Conservation (phyloP, 306 rosid species). For the Rosa lucieae region DNA sequence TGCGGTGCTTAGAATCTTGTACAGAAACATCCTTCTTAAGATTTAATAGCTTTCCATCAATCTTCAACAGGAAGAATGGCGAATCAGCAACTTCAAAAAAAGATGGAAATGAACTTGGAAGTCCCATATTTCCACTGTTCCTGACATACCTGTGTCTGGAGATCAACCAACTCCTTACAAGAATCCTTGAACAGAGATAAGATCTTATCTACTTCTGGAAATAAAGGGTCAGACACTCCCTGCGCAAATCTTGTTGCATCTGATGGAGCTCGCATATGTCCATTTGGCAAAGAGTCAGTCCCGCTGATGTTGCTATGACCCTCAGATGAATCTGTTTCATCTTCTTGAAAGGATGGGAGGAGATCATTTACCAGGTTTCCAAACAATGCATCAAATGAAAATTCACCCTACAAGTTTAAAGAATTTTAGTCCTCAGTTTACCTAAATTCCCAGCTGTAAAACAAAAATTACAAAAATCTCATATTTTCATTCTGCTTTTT, state of each 20-base stretch:
- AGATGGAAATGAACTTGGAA: background rate
- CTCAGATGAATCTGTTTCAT: slow-evolving; percentile 64
- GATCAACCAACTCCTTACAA: slow-evolving; percentile 86
- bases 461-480: background rate
- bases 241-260: slow-evolving; percentile 62
- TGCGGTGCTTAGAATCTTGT: slow-evolving; percentile 93
- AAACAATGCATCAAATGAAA: slow-evolving; percentile 90
- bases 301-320: slow-evolving; percentile 41
- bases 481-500: background rate
- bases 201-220: slow-evolving; percentile 89
- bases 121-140: slow-evolving; percentile 7
- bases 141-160: slow-evolving; percentile 73
- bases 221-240: slow-evolving; percentile 54
- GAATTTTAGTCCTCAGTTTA: background rate
- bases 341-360: slow-evolving; percentile 81
- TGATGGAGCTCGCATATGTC: slow-evolving; percentile 50
- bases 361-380: slow-evolving; percentile 89
- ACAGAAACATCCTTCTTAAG: slow-evolving; percentile 87
- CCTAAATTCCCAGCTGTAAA: background rate
- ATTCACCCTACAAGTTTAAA: slow-evolving; percentile 61
- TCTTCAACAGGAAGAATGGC: slow-evolving; percentile 40
- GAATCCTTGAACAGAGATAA: slow-evolving; percentile 87
- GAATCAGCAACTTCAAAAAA: slow-evolving; percentile 8
- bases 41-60: slow-evolving; percentile 80
- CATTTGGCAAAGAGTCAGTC: slow-evolving; percentile 56